Base-by-base conservation (phyloP, 2,329 filamentous ascomycete genomes). In the Penicillium sp. region DNA sequence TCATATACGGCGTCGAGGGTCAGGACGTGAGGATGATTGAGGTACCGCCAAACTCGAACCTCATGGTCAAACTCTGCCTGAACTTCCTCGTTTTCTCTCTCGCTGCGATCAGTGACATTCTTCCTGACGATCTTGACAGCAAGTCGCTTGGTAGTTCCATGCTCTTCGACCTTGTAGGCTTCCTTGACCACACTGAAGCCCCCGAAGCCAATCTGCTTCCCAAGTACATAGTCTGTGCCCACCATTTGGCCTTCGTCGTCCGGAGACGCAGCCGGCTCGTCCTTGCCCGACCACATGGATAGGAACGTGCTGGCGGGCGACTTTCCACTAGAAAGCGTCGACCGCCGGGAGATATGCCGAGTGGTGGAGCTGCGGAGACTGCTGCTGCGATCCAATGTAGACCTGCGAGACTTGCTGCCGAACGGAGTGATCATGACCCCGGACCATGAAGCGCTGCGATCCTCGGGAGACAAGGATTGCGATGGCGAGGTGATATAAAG, bases 81-180 rank as follows among this genome's bases (percentile, higher is more conserved):
- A 12, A 86, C 81, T 63, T 83, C 82, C 42, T 90, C 87, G 63
- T 89, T 89, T 65, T 88, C 85, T 17, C 76, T 73, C 62, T 89
- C 86, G 31, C 78, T 80, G 63, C 82, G 83, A 55, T 82, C 81
- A 11, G 75, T 71, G 22, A 87, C 78, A 52, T 83, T 78, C 68
- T 87, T 88, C 62, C 82, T 85, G 17, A 90, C 86, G 64, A 90
- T 88, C 71, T 90, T 90, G 62, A 90, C 87, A 2, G 87, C 87
- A 8, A 79, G 70, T 17, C 72, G 73, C 55, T 82, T 82, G n/a
- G 83, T 80, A 43, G 82, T 77, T 41, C 82, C 82, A 52, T 80
- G 76, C 35, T 82, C 83, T 53, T 85, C 82, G 48, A 89, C 83
- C 56, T 86, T 88, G 61, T 82, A 86, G 7, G 87, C 86, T 73